Conservation (phyloP, 106 monocot genomes). For the Vanilla planifolia region DNA sequence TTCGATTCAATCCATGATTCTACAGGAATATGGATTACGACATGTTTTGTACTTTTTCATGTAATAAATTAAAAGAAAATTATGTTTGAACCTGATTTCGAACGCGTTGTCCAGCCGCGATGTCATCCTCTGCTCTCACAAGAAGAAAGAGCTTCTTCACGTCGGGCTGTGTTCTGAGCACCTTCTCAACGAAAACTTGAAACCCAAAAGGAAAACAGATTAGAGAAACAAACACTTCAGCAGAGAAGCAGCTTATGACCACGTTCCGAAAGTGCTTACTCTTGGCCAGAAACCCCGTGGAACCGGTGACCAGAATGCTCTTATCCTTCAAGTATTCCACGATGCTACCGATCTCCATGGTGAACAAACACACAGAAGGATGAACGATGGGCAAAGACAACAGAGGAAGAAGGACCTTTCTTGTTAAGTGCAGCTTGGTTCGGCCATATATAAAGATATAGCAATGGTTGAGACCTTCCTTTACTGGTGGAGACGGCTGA, state of each 20-base stretch:
- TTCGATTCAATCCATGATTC: too few species aligned
- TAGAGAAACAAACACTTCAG: background rate
- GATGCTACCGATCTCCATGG: conserved; percentile 23
- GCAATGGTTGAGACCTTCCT: too few species aligned
- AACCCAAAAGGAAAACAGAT: background rate
- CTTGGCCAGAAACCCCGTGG: conserved; percentile 58
- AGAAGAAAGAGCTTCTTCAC: conserved; percentile 71
- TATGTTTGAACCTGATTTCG: conserved; percentile 21
- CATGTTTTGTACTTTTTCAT: too few species aligned
- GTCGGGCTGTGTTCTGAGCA: conserved; percentile 50
- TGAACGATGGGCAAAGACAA: too few species aligned
- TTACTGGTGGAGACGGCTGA: too few species aligned
- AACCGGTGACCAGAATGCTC: conserved; percentile 43
- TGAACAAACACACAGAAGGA: background rate
- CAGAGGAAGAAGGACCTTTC: too few species aligned
- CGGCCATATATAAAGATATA: too few species aligned
- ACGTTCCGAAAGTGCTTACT: conserved; percentile 17
- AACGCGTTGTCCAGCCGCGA: conserved; percentile 26
- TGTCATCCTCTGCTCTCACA: conserved; percentile 28
- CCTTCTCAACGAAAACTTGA: conserved; percentile 71
- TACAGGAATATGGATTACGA: too few species aligned
- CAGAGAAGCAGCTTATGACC: background rate
- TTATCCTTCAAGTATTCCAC: conserved; percentile 34
- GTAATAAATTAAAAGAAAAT: background rate
- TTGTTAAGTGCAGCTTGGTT: too few species aligned